Conservation (phyloP, 192 early-diverging fungal genomes). For the Linnemannia elongata region DNA sequence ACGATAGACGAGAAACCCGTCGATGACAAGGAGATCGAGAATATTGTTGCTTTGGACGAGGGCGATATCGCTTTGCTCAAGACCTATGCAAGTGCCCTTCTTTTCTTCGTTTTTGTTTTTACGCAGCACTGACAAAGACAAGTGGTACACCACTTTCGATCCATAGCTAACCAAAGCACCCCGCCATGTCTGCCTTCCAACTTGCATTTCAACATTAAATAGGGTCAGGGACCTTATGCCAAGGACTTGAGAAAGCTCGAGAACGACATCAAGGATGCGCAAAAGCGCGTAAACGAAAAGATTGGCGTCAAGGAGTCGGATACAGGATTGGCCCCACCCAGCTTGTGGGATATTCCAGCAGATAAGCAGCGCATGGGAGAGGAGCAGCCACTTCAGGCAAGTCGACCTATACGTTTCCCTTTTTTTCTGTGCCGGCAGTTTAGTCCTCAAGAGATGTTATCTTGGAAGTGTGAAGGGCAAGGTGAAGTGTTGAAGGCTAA, state of each 20-base stretch:
- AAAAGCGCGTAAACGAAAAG: conserved; percentile 99
- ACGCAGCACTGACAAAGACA: neutral
- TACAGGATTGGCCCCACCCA: conserved; percentile 97
- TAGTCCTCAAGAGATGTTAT: neutral
- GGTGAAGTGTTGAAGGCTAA: neutral
- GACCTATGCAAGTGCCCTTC: conserved; percentile 79
- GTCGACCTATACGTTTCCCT: neutral
- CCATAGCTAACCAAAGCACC: neutral
- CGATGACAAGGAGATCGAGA: conserved; percentile 85
- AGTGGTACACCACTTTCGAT: neutral
- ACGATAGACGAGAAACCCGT: conserved; percentile 80
- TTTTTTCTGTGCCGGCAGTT: neutral
- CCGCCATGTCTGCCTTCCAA: neutral
- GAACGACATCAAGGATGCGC: conserved; percentile 95
- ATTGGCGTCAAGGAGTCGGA: conserved; percentile 99
- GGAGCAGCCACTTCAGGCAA: conserved; percentile 91
- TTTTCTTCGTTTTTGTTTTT: neutral
- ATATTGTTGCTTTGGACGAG: conserved; percentile 93
- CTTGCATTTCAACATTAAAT: neutral
- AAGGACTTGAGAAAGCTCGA: conserved; percentile 95
- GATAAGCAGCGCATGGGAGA: conserved; percentile 98
- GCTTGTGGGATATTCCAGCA: conserved; percentile 98
- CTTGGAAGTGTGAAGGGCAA: neutral
- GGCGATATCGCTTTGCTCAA: conserved; percentile 93
- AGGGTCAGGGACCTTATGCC: conserved; percentile 99